phyloP scores from a whole-genome alignment of 108 stramenopile genomes.

The Parietichytrium sp. region DNA sequence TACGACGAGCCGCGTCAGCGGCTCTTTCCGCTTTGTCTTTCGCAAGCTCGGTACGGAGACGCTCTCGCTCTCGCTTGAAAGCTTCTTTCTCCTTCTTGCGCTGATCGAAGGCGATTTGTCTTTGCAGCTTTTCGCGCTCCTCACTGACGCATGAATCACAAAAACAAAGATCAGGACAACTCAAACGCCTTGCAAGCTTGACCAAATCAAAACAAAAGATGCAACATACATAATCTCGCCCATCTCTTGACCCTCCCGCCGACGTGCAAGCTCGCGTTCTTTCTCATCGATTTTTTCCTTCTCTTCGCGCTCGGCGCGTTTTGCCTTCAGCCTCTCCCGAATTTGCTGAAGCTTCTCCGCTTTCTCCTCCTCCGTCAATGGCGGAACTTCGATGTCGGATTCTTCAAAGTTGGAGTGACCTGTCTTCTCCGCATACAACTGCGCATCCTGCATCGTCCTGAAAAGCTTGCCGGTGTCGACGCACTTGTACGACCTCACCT shows the following conservation, averaged over 20 bases:
- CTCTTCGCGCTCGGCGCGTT: slow-evolving; percentile 52
- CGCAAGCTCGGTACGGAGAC: slow-evolving; percentile 58
- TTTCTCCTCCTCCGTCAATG: slow-evolving; percentile 58
- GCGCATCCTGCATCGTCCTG: slow-evolving; percentile 45
- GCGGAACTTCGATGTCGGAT: slow-evolving; percentile 46
- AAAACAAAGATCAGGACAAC: slow-evolving; percentile 37
- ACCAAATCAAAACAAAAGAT: too few relatives aligned
- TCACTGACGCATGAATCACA: slow-evolving; percentile 38
- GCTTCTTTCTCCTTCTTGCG: slow-evolving; percentile 49
- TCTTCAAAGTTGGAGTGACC: slow-evolving; percentile 48
- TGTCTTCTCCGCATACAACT: slow-evolving; percentile 49
- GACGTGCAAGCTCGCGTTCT: slow-evolving; percentile 45
- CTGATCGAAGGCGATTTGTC: slow-evolving; percentile 45
- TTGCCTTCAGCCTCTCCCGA: slow-evolving; percentile 44
- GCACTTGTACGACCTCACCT: slow-evolving; percentile 47
- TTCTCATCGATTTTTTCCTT: slow-evolving; percentile 55
- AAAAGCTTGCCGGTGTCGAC: slow-evolving; percentile 42
- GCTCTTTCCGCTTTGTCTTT: slow-evolving; percentile 59
- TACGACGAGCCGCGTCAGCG: slow-evolving; percentile 51
- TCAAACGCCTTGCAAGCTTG: slow-evolving; percentile 30
- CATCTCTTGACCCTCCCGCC: slow-evolving; percentile 40
- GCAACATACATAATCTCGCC: background rate
- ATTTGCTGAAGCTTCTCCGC: slow-evolving; percentile 46
- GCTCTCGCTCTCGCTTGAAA: slow-evolving; percentile 50
- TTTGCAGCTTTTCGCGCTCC: slow-evolving; percentile 52